Conservation (phyloP, 441 rosid genomes). For the Pelargonium australe region DNA sequence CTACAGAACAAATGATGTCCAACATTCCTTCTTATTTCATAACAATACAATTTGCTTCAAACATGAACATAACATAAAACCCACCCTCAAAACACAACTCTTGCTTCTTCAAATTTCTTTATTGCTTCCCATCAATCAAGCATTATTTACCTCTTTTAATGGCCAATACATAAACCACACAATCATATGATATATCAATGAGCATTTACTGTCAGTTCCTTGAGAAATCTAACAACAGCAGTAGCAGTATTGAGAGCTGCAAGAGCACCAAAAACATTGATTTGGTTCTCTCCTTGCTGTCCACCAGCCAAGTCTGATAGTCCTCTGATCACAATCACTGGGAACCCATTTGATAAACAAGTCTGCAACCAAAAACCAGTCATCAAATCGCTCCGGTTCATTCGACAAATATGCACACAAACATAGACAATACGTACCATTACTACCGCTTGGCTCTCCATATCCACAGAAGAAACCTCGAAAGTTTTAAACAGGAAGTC, state of each 20-base stretch:
- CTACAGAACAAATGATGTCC: too few relatives aligned
- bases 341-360: constrained; percentile 35
- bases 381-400: too few relatives aligned
- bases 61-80: too few relatives aligned
- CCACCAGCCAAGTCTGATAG: constrained; percentile 42
- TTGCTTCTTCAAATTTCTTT: too few relatives aligned
- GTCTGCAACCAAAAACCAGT: constrained; percentile 18
- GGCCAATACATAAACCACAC: not conserved
- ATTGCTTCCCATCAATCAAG: too few relatives aligned
- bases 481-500: constrained; percentile 34
- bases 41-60: too few relatives aligned
- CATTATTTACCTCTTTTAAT: too few relatives aligned
- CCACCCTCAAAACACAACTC: too few relatives aligned
- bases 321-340: constrained; percentile 36
- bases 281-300: constrained; percentile 27
- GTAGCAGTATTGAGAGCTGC: constrained; percentile 29
- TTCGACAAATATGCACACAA: too few relatives aligned
- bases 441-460: constrained; percentile 49
- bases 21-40: too few relatives aligned
- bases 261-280: constrained; percentile 19
- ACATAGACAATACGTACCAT: constrained; percentile 23
- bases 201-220: not conserved
- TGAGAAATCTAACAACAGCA: constrained; percentile 20
- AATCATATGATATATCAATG: not conserved
- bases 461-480: constrained; percentile 38